Evolutionary conservation across 1,139 yeast species (phyloP).

Genomic region (Taiozyma sp.): DNA sequence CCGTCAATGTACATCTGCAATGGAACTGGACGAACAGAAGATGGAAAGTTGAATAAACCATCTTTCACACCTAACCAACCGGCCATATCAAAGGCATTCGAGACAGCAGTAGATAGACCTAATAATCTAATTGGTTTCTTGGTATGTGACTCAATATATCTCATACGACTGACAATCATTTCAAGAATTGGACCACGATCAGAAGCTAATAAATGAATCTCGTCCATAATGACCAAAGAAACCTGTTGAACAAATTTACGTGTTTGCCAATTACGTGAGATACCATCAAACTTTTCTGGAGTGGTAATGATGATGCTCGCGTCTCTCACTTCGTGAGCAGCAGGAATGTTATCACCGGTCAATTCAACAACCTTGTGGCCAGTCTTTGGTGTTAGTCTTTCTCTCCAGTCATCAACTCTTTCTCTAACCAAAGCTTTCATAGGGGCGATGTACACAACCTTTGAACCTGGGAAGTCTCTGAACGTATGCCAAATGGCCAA

Average conservation of each 20-base stretch:
- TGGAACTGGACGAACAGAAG: conserved; percentile 96
- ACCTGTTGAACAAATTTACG: conserved; percentile 89
- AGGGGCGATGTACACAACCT: conserved; percentile 94
- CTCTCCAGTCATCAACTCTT: conserved; percentile 93
- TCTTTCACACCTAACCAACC: conserved; percentile 92
- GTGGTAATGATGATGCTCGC: conserved; percentile 95
- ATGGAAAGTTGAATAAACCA: conserved; percentile 91
- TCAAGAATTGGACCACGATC: conserved; percentile 98
- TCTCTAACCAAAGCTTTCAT: conserved; percentile 98
- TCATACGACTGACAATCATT: conserved; percentile 98
- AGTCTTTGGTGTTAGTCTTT: conserved; percentile 59
- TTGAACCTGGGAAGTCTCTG: conserved; percentile 71
- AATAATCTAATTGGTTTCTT: conserved; percentile 71
- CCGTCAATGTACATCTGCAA: conserved; percentile 98
- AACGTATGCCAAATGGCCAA: conserved; percentile 97
- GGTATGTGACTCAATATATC: conserved; percentile 77
- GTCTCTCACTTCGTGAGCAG: conserved; percentile 74
- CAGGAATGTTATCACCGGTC: conserved; percentile 96
- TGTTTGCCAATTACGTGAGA: conserved; percentile 97
- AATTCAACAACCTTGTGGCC: conserved; percentile 77
- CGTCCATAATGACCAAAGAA: conserved; percentile 95
- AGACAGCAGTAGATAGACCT: conserved; percentile 97
- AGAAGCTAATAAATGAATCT: conserved; percentile 92
- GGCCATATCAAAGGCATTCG: conserved; percentile 97
- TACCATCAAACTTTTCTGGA: conserved; percentile 98